phyloP scores from a whole-genome alignment of 2,329 filamentous ascomycete genomes.

The Trichophyton mentagrophytes region DNA sequence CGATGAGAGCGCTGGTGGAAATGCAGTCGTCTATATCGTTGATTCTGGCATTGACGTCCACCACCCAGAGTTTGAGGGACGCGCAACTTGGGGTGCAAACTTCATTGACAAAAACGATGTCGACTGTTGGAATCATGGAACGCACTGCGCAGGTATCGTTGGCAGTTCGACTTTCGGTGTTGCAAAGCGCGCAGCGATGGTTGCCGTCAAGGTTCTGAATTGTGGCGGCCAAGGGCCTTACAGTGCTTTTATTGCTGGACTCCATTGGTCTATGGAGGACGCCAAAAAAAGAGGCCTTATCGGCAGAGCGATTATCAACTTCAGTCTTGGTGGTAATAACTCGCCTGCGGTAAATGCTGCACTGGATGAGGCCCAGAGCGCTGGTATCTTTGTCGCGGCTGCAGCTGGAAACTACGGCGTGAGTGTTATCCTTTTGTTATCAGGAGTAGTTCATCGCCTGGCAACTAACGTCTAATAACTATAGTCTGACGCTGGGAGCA shows the following conservation, averaged over 20 bases:
- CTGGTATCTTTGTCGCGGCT: slow-evolving; percentile 30
- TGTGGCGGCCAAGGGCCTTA: slow-evolving; percentile 35
- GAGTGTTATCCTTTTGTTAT: slow-evolving; percentile 1
- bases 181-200: slow-evolving; percentile 26
- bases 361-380: slow-evolving; percentile 23
- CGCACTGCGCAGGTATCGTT: slow-evolving; percentile 29
- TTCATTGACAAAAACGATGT: slow-evolving; percentile 14
- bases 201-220: slow-evolving; percentile 40
- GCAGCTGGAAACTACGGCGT: slow-evolving; percentile 30
- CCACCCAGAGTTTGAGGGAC: slow-evolving; percentile 26
- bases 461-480: neutral
- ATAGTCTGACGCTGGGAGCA: slow-evolving; percentile 21
- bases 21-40: slow-evolving; percentile 26
- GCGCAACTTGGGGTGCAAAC: slow-evolving; percentile 26
- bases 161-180: slow-evolving; percentile 25
- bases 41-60: slow-evolving; percentile 27
- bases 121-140: slow-evolving; percentile 26
- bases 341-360: slow-evolving; percentile 28
- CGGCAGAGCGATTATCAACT: slow-evolving; percentile 24
- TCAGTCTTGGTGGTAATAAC: slow-evolving; percentile 25
- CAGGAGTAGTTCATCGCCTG: neutral
- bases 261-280: slow-evolving; percentile 29
- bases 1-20: slow-evolving; percentile 24
- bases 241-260: slow-evolving; percentile 38
- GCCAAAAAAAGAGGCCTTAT: slow-evolving; percentile 20